These are phyloP conservation scores for Recurvomyces mirabilis DNA, from an alignment of 495 filamentous ascomycete genomes.

Conservation along the genomic window DNA sequence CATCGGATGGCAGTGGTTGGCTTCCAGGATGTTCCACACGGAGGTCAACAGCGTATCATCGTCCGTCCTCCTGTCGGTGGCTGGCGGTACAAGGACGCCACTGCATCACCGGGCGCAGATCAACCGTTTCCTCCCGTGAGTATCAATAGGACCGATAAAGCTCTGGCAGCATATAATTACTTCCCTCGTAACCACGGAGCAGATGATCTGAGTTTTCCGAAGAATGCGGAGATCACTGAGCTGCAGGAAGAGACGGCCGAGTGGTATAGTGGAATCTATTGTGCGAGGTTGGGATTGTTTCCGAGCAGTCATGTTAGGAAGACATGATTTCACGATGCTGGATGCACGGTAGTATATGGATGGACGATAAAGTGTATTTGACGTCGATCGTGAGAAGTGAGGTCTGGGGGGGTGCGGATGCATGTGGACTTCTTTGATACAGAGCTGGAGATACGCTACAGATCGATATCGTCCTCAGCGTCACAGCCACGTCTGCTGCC, in stretches of 20 bases:
- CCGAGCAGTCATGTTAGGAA: conserved; percentile 54
- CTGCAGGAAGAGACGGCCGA: conserved; percentile 69
- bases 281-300: conserved; percentile 62
- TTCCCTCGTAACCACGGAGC: conserved; percentile 47
- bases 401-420: no score
- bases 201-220: conserved; percentile 76
- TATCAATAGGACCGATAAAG: conserved; percentile 52
- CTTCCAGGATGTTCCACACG: conserved; percentile 45
- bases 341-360: no score
- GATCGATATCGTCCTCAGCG: no score
- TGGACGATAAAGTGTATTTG: no score
- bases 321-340: no score
- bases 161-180: conserved; percentile 60
- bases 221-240: conserved; percentile 68
- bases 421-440: no score
- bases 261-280: conserved; percentile 75
- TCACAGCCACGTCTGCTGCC: no score
- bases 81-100: conserved; percentile 39
- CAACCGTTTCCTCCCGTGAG: conserved; percentile 50
- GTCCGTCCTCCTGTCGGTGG: conserved; percentile 66
- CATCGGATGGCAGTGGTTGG: conserved; percentile 77
- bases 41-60: conserved; percentile 44
- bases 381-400: no score
- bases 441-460: no score
- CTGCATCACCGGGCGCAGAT: not conserved